Evolutionary conservation across 192 early-diverging fungal species (phyloP).

Genomic region (Backusella parvicylindrica): DNA sequence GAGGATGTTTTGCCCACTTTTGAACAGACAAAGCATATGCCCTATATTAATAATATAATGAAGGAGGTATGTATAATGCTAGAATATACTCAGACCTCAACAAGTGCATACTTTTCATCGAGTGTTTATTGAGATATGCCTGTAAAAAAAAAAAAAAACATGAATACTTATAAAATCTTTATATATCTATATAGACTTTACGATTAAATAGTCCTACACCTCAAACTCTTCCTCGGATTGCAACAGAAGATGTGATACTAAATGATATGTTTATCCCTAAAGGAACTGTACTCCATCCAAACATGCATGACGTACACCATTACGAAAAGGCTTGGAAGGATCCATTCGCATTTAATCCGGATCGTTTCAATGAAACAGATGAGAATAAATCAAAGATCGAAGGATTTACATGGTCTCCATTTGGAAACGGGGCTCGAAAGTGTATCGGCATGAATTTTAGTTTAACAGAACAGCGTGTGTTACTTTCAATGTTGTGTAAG

Average conservation of each 20-base stretch:
- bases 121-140: too few relatives aligned
- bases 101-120: too few relatives aligned
- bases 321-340: background rate
- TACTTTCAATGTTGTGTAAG: background rate
- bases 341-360: background rate
- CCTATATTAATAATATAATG: conserved; percentile 49
- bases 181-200: background rate
- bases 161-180: background rate
- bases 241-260: background rate
- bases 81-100: too few relatives aligned
- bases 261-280: background rate
- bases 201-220: background rate
- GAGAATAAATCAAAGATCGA: background rate
- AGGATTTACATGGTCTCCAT: background rate
- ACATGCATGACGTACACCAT: background rate
- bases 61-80: conserved; percentile 36
- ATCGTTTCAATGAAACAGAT: background rate
- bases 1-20: conserved; percentile 46
- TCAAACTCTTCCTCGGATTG: background rate
- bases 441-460: background rate
- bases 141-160: too few relatives aligned
- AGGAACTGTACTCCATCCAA: background rate
- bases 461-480: background rate
- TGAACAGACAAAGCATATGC: conserved; percentile 47
- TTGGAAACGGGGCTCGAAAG: background rate